These are phyloP conservation scores for Umbelopsis sp. DNA, from an alignment of 192 early-diverging fungal genomes.

Conservation along the genomic window DNA sequence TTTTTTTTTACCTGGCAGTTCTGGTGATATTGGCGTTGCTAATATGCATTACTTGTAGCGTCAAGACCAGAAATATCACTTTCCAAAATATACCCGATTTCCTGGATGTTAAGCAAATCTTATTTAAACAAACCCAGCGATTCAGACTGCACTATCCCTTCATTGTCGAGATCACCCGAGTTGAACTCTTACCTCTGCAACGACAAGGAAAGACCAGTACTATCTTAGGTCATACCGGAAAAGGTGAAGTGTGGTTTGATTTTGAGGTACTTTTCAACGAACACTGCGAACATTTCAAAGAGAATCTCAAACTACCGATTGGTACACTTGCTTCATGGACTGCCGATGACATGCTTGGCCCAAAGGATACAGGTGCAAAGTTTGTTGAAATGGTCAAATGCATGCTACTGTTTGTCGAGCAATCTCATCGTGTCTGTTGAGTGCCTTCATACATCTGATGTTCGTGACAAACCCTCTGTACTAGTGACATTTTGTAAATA, in stretches of 20 bases:
- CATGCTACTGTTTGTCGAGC: constrained; percentile 40
- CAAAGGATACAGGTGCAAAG: not conserved
- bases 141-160: constrained; percentile 45
- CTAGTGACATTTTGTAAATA: too few relatives aligned
- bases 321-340: constrained; percentile 42
- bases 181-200: constrained; percentile 13
- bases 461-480: too few relatives aligned
- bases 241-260: constrained; percentile 35
- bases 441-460: too few relatives aligned
- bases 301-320: constrained; percentile 26
- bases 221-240: constrained; percentile 29
- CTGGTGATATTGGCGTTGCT: not conserved
- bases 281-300: constrained; percentile 25
- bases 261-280: constrained; percentile 34
- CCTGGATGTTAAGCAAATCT: constrained; percentile 34
- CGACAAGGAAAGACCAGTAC: constrained; percentile 6
- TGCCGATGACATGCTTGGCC: constrained; percentile 37
- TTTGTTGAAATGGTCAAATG: constrained; percentile 36
- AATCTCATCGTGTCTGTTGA: constrained; percentile 21
- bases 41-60: not conserved
- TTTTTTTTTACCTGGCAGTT: too few relatives aligned
- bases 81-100: constrained; percentile 43
- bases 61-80: constrained; percentile 21
- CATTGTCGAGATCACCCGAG: constrained; percentile 39
- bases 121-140: constrained; percentile 28